A percentile compares a stretch with the other conserved stretches of the same genome.
Evolutionary conservation across 768 basidiomycete species (phyloP).

Genomic region (Daedaleopsis nitida): DNA sequence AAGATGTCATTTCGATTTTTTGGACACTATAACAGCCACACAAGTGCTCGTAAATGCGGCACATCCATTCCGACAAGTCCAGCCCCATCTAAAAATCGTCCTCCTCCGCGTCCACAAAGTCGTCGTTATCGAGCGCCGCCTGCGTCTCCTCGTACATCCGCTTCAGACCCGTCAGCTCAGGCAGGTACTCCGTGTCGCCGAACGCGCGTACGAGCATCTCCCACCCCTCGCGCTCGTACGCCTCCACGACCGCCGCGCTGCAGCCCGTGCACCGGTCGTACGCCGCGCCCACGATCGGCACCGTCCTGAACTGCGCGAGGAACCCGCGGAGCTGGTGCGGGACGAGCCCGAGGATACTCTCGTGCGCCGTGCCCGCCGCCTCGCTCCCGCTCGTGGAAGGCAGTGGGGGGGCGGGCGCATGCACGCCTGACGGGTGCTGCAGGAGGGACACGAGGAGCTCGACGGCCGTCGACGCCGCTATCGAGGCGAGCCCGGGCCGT

Average conservation of each 20-base stretch:
- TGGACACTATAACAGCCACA: too few relatives aligned
- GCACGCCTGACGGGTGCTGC: constrained; percentile 81
- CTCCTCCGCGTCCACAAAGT: constrained; percentile 50
- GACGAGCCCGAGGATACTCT: constrained; percentile 78
- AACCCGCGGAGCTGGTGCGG: constrained; percentile 95
- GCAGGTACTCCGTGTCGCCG: constrained; percentile 78
- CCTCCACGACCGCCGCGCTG: constrained; percentile 75
- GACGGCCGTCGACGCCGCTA: constrained; percentile 90
- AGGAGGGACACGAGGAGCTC: constrained; percentile 87
- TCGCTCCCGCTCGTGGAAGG: constrained; percentile 25
- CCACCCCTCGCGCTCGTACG: constrained; percentile 82
- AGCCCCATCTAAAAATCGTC: constrained; percentile 22
- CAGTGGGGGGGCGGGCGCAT: constrained; percentile 73
- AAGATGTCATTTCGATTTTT: too few relatives aligned
- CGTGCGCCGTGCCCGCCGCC: constrained; percentile 32
- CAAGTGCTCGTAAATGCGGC: too few relatives aligned
- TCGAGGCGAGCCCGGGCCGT: constrained; percentile 89
- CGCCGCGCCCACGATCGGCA: constrained; percentile 84
- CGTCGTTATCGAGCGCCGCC: constrained; percentile 47
- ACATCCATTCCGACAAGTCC: not conserved
- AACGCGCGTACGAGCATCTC: constrained; percentile 72
- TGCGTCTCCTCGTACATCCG: constrained; percentile 56
- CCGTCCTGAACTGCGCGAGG: constrained; percentile 81
- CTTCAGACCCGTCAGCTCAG: constrained; percentile 56
- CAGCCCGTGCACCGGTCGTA: constrained; percentile 92